Percentiles rank a stretch among this genome's conserved stretches.
Conservation (phyloP, 2,329 filamentous ascomycete genomes). For the Hypoxylon rubiginosum region DNA sequence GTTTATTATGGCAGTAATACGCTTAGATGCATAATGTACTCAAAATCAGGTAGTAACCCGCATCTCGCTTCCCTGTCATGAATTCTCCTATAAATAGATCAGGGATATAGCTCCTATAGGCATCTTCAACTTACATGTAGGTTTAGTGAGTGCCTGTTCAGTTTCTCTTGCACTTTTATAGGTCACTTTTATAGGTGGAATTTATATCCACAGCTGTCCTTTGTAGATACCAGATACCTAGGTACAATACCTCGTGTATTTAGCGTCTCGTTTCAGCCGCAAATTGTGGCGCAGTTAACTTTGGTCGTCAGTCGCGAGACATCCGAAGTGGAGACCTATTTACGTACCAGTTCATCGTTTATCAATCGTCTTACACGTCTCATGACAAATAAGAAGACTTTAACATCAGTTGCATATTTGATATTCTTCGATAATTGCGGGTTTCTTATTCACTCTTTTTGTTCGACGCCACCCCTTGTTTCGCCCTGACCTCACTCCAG, state of each 20-base stretch:
- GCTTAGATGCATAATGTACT: neutral
- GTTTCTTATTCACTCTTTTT: neutral
- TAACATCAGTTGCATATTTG: conserved; percentile 23
- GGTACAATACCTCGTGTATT: neutral
- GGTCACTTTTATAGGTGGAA: no score
- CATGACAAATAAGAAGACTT: conserved; percentile 29
- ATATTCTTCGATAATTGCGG: conserved; percentile 1
- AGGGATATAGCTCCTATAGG: no score
- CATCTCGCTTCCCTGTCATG: no score
- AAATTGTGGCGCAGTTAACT: conserved; percentile 43
- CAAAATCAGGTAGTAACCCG: no score
- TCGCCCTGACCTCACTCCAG: neutral
- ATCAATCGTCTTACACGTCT: conserved; percentile 38
- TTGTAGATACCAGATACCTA: neutral
- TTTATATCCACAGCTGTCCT: neutral
- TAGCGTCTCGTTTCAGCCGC: conserved; percentile 21
- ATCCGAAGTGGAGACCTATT: conserved; percentile 21
- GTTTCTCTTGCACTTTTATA: neutral
- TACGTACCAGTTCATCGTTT: conserved; percentile 29
- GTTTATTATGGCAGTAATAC: neutral
- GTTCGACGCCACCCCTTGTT: neutral
- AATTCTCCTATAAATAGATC: no score
- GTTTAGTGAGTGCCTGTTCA: no score
- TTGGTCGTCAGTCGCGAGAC: conserved; percentile 21
- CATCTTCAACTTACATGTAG: no score